Percentiles rank a stretch among this genome's conserved stretches.
Evolutionary conservation across 2,329 filamentous ascomycete genomes (phyloP).

Genomic region (Aspergillus arachidicola): DNA sequence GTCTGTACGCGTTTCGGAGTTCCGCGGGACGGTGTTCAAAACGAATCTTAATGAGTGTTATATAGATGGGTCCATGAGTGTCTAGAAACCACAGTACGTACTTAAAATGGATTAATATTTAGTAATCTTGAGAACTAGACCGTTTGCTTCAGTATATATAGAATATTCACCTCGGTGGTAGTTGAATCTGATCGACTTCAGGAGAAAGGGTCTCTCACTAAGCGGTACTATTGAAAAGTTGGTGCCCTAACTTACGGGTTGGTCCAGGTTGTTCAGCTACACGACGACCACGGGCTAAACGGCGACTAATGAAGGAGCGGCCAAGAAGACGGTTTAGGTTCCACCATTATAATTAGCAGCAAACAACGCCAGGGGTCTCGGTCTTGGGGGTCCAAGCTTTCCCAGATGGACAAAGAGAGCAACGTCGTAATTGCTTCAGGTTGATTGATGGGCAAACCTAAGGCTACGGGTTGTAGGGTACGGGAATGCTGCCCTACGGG

Average conservation of each 20-base stretch:
- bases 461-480: neutral
- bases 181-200: neutral
- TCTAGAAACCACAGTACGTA: neutral
- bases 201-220: neutral
- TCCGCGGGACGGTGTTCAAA: neutral
- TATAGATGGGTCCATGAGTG: neutral
- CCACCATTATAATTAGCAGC: constrained; percentile 3
- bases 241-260: neutral
- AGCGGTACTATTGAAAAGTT: neutral
- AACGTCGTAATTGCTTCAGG: neutral
- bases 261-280: neutral
- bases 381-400: neutral
- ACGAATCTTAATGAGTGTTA: neutral
- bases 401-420: neutral
- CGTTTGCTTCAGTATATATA: neutral
- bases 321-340: neutral
- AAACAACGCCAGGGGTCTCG: neutral
- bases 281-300: neutral
- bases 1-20: neutral
- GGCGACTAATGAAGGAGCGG: constrained; percentile 1
- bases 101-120: neutral
- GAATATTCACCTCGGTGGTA: neutral
- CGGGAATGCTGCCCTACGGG: neutral
- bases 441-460: neutral
- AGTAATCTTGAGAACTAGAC: neutral